Base-by-base conservation (phyloP, 768 basidiomycete species). In the Sarcomyxa edulis region DNA sequence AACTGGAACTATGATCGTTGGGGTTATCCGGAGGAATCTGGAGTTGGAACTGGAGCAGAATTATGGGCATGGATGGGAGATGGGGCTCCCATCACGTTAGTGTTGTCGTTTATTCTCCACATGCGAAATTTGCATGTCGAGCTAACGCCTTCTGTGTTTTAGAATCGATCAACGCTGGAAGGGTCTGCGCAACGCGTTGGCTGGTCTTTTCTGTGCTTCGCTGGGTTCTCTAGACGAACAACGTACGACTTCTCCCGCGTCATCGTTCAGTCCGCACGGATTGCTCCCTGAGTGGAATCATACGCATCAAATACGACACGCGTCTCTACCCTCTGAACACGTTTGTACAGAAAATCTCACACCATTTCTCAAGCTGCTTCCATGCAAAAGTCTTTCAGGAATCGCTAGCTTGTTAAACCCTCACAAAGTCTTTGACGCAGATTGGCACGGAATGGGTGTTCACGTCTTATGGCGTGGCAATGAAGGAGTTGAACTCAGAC, bases 301-400 rank as follows among this genome's bases (percentile, higher is more conserved):
- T 7, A 61, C 66, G 10, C 74, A 85, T 42, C 64, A 69, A 31
- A 68, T 91, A 18, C 79, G 82, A 43, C 83, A 93, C 49, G 88
- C 85, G 2, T 76, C 77, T 6, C 72, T 85, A 14, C 84, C 86
- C 6, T 87, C 82, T 3, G 89, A 94, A 54, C 70, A 82, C 48
- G 86, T 97, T n/a, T 99, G 95, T 55, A 98, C 95, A 4, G 96
- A 98, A 55, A 97, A 97, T 52, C 66, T 98, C 7, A 97, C 95
- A 0, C 95, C 96, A 0, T 96, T 98, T 63, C 71, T 97, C 42
- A 92, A 95, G 55, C 78, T 97, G 7, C 66, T 98, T 1, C 96
- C 96, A 0, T 98, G 95, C 68, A 90, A 96, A 53, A 80, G 87
- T 5, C 65, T 72, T 14, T 90, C 93, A 0, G 94, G 96, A 9